Conservation (phyloP, 2,329 filamentous ascomycete genomes). For the Aspergillus sp. region DNA sequence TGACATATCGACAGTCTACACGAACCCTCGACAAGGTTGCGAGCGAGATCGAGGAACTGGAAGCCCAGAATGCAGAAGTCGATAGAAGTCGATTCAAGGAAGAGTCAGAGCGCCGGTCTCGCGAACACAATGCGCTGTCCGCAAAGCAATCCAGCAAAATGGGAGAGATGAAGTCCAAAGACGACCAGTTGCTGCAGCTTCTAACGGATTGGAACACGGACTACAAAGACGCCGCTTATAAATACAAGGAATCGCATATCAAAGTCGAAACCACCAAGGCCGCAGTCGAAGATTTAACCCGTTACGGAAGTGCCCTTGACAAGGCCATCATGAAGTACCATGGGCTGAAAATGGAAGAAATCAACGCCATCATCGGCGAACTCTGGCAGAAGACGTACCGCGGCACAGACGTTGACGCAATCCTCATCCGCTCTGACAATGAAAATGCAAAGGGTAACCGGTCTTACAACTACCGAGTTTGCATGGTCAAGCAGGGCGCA, state of each 20-base stretch:
- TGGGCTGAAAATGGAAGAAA: conserved; percentile 94
- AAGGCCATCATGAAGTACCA: conserved; percentile 98
- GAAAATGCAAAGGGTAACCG: conserved; percentile 73
- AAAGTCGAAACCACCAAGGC: conserved; percentile 89
- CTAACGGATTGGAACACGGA: conserved; percentile 79
- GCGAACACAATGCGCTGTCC: conserved; percentile 65
- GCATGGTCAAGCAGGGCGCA: conserved; percentile 95
- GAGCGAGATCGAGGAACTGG: conserved; percentile 70
- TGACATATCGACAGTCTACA: conserved; percentile 76
- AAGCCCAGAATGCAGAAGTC: conserved; percentile 75
- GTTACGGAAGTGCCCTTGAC: conserved; percentile 81
- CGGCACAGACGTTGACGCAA: conserved; percentile 94
- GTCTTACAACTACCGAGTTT: conserved; percentile 94
- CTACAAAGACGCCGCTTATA: conserved; percentile 76
- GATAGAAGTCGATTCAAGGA: conserved; percentile 73
- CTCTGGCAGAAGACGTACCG: conserved; percentile 98
- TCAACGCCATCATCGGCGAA: conserved; percentile 91
- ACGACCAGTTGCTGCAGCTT: conserved; percentile 73
- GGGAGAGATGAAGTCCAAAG: conserved; percentile 79
- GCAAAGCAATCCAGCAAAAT: conserved; percentile 73
- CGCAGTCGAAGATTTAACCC: conserved; percentile 83
- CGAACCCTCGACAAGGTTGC: conserved; percentile 67
- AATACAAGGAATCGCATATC: conserved; percentile 86
- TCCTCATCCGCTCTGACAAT: conserved; percentile 88
- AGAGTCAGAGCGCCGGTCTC: conserved; percentile 68